phyloP scores from a whole-genome alignment of 164 flowering plant species.

The Liriodendron chinense region DNA sequence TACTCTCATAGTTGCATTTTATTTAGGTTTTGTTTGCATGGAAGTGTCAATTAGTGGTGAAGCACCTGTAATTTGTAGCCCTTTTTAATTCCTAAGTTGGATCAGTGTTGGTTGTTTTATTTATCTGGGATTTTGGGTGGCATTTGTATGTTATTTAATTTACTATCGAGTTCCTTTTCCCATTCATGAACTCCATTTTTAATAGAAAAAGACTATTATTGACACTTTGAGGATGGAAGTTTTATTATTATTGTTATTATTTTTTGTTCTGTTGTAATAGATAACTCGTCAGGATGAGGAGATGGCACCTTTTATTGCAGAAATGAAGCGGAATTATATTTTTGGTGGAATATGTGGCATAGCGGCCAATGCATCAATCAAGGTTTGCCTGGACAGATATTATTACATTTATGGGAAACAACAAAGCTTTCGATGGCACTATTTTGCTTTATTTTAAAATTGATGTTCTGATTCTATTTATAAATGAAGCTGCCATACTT shows the following conservation, averaged over 20 bases:
- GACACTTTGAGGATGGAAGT: not conserved
- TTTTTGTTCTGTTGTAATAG: constrained; percentile 26
- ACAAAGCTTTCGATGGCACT: not conserved
- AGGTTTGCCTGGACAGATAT: constrained; percentile 45
- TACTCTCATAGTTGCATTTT: no score
- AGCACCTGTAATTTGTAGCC: no score
- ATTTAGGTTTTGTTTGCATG: no score
- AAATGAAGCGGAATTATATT: constrained; percentile 72
- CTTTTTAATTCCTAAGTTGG: no score
- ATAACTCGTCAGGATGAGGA: constrained; percentile 96
- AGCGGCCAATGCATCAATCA: constrained; percentile 80
- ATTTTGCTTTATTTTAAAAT: not conserved
- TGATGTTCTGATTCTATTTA: not conserved
- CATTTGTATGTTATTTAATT: no score
- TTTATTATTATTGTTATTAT: not conserved
- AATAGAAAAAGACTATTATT: no score
- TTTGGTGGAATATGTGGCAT: constrained; percentile 91
- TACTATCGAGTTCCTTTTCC: no score
- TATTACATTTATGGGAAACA: not conserved
- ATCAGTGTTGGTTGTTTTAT: no score
- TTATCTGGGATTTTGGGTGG: no score
- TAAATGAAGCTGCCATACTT: not conserved
- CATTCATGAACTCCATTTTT: no score
- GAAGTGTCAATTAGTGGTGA: no score
- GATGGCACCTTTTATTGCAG: constrained; percentile 90